Percentiles rank a stretch among this genome's conserved stretches.
These are phyloP conservation scores for Fraxinus xanthoxyloides DNA, from an alignment of 305 asterid genomes.

Conservation along the genomic window DNA sequence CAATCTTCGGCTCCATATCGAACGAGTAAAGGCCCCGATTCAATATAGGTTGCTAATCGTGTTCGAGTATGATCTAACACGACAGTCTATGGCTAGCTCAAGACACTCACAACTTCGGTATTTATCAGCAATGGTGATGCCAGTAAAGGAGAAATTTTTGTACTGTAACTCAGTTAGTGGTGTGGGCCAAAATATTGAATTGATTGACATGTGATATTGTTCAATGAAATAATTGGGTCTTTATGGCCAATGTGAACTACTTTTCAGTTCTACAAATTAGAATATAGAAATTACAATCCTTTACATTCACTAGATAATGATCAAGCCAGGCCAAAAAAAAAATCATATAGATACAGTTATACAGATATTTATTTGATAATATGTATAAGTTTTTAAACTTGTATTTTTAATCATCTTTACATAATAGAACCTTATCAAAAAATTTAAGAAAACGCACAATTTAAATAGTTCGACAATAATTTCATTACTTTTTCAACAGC, in stretches of 20 bases:
- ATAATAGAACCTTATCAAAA: background rate
- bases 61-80: background rate
- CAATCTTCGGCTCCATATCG: slow-evolving; percentile 9
- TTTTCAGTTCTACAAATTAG: background rate
- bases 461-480: background rate
- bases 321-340: background rate
- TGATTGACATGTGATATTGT: slow-evolving; percentile 26
- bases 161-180: background rate
- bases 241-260: background rate
- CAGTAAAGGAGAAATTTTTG: background rate
- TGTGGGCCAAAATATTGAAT: slow-evolving; percentile 25
- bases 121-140: background rate
- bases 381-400: background rate
- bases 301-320: background rate
- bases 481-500: background rate
- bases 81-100: slow-evolving; percentile 10
- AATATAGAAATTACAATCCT: background rate
- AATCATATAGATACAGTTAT: too few relatives aligned
- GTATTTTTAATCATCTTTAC: background rate
- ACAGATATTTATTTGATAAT: background rate
- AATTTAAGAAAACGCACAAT: background rate
- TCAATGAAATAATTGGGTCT: background rate
- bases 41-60: background rate
- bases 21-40: background rate
- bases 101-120: background rate